Evolutionary conservation across 129 eudicot species (phyloP).

Genomic region (Tanacetum coccineum): DNA sequence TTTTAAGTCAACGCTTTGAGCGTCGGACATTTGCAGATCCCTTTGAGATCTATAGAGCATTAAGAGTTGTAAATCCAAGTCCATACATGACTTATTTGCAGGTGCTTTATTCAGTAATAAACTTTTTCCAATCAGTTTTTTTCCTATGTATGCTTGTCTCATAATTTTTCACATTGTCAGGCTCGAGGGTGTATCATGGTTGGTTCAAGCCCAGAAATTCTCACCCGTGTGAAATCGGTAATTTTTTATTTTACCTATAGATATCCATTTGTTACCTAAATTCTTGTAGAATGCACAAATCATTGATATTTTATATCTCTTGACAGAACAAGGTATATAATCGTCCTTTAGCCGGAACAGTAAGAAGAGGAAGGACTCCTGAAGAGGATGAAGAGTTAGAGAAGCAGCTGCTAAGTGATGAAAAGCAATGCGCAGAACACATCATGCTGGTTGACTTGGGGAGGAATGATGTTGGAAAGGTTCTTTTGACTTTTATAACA

Average conservation of each 20-base stretch:
- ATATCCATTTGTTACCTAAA: not conserved
- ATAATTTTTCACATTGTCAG: slow-evolving; percentile 31
- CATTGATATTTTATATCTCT: not conserved
- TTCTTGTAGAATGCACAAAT: not conserved
- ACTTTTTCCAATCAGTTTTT: slow-evolving; percentile 3
- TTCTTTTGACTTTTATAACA: too few species aligned
- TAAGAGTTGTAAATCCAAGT: slow-evolving; percentile 91
- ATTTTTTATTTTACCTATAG: slow-evolving; percentile 3
- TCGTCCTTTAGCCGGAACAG: too few species aligned
- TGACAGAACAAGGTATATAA: slow-evolving; percentile 57
- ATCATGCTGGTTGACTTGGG: too few species aligned
- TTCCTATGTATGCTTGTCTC: slow-evolving; percentile 8
- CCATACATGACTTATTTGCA: slow-evolving; percentile 92
- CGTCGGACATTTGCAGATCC: slow-evolving; percentile 90
- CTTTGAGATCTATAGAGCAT: slow-evolving; percentile 76
- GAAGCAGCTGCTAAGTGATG: too few species aligned
- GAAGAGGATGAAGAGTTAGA: too few species aligned
- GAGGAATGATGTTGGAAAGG: too few species aligned
- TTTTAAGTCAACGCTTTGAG: slow-evolving; percentile 92
- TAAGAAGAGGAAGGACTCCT: too few species aligned
- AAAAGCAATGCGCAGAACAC: too few species aligned
- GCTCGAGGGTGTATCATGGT: slow-evolving; percentile 87
- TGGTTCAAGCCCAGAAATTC: slow-evolving; percentile 93
- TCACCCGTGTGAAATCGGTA: slow-evolving; percentile 70
- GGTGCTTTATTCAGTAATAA: slow-evolving; percentile 29